Base-by-base conservation (phyloP, 2,329 filamentous ascomycete genomes). In the Setomelanomma holmii region DNA sequence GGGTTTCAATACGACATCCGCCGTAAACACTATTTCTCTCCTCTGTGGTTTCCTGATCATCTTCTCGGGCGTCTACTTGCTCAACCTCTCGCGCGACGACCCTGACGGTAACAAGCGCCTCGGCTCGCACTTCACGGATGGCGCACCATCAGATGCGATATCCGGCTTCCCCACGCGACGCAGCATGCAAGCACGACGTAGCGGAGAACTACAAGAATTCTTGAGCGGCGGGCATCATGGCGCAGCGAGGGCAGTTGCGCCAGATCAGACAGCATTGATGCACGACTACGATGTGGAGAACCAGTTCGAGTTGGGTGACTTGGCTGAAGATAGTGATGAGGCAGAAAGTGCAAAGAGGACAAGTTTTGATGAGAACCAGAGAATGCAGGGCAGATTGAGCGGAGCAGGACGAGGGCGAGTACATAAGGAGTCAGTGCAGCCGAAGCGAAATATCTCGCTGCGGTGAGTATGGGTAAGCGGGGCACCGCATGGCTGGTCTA, bases 21-120 rank as follows among this genome's bases (percentile, higher is more conserved):
- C 89, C 5, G 90, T 96, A 63, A 96, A 95, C 78, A 97, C 91
- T 0, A 86, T 98, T 51, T 97, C 93, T 3, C 84, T 98, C 12
- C 84, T 98, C 45, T 93, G 89, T 72, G 93, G 93, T 53, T 98
- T 98, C 79, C 85, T 98, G 52, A 87, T 95, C 61, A 98, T 96
- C 55, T 98, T 98, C 74, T 89, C 92, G 3, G 93, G 93, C 22
- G 93, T 98, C 46, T 98, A 98, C 76, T 85, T 98, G 5, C 84
- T 98, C 63, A 98, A 98, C 70, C 86, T 99, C n/a, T 97, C 93
- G 0, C 88, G 95, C 67, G 85, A 88, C 61, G 95, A 99, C 69
- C 92, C 95, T 1, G 87, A 96, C 68, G 93, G 93, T 45, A 86
- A 82, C 51, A 84, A 83, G 52, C 74, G 88, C 59, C 79, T 89